Percentiles rank a stretch among this genome's conserved stretches.
These are phyloP conservation scores for Scortechinia acanthostroma DNA, from an alignment of 2,329 filamentous ascomycete genomes.

Conservation along the genomic window DNA sequence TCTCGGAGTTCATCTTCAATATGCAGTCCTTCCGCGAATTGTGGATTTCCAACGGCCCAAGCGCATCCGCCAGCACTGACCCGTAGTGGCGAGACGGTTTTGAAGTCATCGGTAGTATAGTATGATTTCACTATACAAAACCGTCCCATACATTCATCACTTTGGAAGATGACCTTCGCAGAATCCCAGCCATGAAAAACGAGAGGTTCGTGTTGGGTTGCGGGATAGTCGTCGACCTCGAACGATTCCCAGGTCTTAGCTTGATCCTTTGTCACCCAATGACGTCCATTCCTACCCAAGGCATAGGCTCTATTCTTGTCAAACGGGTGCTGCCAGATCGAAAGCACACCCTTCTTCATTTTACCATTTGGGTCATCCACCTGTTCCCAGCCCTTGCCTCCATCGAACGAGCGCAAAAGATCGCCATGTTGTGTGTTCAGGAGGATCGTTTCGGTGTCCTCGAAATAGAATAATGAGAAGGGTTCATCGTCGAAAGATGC, in stretches of 20 bases:
- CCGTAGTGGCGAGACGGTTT: constrained; percentile 47
- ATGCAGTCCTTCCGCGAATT: constrained; percentile 66
- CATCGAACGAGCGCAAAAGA: constrained; percentile 74
- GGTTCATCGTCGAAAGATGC: constrained; percentile 63
- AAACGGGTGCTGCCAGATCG: constrained; percentile 71
- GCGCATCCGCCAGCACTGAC: constrained; percentile 69
- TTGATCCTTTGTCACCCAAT: constrained; percentile 78
- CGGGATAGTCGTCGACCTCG: constrained; percentile 48
- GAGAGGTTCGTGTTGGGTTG: constrained; percentile 42
- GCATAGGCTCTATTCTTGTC: constrained; percentile 76
- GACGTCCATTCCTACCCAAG: constrained; percentile 58
- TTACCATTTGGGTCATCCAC: constrained; percentile 49
- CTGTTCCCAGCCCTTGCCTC: constrained; percentile 69
- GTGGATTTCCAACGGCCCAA: constrained; percentile 56
- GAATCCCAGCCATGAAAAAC: constrained; percentile 78
- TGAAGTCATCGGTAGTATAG: constrained; percentile 85
- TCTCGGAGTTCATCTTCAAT: constrained; percentile 62
- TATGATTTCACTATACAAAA: constrained; percentile 55
- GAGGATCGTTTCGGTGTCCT: constrained; percentile 76
- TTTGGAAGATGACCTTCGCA: constrained; percentile 76
- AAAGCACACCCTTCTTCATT: constrained; percentile 50
- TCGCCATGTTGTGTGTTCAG: constrained; percentile 58
- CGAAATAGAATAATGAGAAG: constrained; percentile 76
- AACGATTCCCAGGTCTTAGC: constrained; percentile 79
- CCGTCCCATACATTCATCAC: constrained; percentile 60